Conservation (phyloP, 2,329 filamentous ascomycete genomes). For the Cytospora piceae region DNA sequence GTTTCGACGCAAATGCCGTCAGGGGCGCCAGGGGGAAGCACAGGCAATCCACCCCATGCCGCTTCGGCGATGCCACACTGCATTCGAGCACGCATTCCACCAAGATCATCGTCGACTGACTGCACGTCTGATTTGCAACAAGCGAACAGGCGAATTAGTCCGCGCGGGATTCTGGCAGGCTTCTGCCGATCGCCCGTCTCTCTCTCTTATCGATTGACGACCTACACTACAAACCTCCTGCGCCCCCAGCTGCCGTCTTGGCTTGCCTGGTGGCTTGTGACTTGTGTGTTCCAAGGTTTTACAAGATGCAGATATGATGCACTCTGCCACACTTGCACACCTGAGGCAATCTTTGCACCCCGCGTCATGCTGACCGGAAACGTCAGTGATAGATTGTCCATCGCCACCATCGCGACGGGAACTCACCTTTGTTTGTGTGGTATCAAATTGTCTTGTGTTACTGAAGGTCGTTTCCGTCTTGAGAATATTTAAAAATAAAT, state of each 20-base stretch:
- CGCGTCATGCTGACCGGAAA: constrained; percentile 21
- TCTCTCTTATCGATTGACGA: not conserved
- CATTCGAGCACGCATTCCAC: constrained; percentile 8
- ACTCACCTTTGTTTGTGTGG: constrained; percentile 13
- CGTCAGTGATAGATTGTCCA: constrained; percentile 11
- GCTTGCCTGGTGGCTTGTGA: not conserved
- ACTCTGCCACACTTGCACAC: constrained; percentile 17
- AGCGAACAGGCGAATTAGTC: constrained; percentile 1
- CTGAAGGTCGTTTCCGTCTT: constrained; percentile 14
- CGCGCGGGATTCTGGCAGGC: not conserved
- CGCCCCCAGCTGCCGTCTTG: not conserved
- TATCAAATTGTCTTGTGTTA: constrained; percentile 13
- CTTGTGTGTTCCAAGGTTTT: not conserved
- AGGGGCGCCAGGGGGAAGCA: constrained; percentile 20
- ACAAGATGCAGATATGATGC: not conserved
- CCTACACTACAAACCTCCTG: not conserved
- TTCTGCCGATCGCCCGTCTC: not conserved
- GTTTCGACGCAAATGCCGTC: constrained; percentile 24
- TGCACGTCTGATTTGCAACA: not conserved
- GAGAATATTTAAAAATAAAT: too few relatives aligned
- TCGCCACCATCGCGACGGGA: constrained; percentile 18
- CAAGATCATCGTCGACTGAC: constrained; percentile 2
- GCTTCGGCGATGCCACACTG: constrained; percentile 26
- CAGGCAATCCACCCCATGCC: constrained; percentile 15
- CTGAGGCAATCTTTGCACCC: constrained; percentile 1